Base-by-base conservation (phyloP, 2,329 filamentous ascomycete genomes). In the Aspergillus ochraceus region DNA sequence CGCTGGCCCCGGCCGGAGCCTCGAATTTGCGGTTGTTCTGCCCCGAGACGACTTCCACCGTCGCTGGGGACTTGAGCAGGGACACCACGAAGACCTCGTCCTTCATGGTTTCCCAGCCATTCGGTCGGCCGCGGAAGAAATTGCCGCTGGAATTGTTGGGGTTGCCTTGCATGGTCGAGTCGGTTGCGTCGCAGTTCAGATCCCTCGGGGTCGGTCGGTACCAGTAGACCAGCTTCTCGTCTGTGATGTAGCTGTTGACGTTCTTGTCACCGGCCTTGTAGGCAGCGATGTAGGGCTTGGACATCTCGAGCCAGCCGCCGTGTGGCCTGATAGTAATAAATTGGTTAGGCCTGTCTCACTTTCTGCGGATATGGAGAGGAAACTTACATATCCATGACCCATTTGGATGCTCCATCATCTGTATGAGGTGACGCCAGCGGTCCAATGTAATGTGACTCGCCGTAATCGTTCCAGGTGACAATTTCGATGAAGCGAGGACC, bases 211-310 rank as follows among this genome's bases (percentile, higher is more conserved):
- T 83, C 2, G 81, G 82, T 1, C 83, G 78, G 70, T 84, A 85
- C 83, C 83, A 86, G 74, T 85, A 85, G 32, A 83, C 71, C 14
- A 85, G 68, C 68, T 82, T 76, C 22, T 86, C 83, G 11, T 77
- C 70, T 39, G 72, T 70, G 62, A 84, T 80, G 70, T 79, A 79
- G 14, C 62, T 59, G 42, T 67, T 61, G 10, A 68, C 64, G 1
- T 59, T 65, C 29, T 68, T 76, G 2, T 72, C 75, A 12, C 79
- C 80, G 52, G 76, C 79, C 64, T 84, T 83, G 70, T 79, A 85
- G 0, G 83, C 83, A 0, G 80, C 74, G 61, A 84, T 84, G 64
- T 80, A 85, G 1, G 83, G 82, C 60, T 79, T 78, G 14, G 82
- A 78, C 71, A 85, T 79, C 19, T 84, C 81, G 8, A 83, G 76